Evolutionary conservation across 495 filamentous ascomycete genomes (phyloP), one percentile per base, ranked within the genome.

Genomic region (Cladorrhinum samala): DNA sequence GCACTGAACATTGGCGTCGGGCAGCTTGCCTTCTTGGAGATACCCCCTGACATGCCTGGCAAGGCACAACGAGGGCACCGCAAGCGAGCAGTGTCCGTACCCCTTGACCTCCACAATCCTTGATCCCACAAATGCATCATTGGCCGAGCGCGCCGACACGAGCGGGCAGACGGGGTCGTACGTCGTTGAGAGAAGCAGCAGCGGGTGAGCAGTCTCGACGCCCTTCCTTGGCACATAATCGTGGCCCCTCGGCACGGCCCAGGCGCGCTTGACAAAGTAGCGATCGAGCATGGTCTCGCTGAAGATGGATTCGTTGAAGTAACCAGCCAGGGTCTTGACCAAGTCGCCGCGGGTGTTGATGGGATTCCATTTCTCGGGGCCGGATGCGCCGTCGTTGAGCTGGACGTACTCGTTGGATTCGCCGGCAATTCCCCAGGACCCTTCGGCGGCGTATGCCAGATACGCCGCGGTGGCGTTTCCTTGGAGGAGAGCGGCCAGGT

Each of bases 141-240:
- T 63, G 0, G 73, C 73, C 16, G 64, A 63, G 2, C 59, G 54
- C 1, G 73, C 73, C 5, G 72, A 70, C 0, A 70, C 40, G n/a
- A 75, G 55, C 7, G 72, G 72, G 25, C 68, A 72, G 0, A 78
- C 64, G 3, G 73, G 70, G 54, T 76, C 75, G 37, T 69, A 72
- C 1, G 71, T 70, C 3, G 72, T 74, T 27, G 70, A 67, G 2
- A 77, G 53, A 14, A 75, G 61, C 20, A 76, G 57, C 17, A 75
- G 49, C 23, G 72, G 74, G 45, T 70, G 63, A 8, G 63, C 64
- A 0, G 72, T 74, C 47, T 67, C 43, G 25, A 73, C 64, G 2
- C 59, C 55, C 2, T 46, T 27, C 6, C 50, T 49, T 7, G 73
- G 72, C 0, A 65, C 55, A 51, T 67, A 77, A 8, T 24, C 40